phyloP scores from a whole-genome alignment of 2,329 filamentous ascomycete genomes.

The Chaetomium sp. region DNA sequence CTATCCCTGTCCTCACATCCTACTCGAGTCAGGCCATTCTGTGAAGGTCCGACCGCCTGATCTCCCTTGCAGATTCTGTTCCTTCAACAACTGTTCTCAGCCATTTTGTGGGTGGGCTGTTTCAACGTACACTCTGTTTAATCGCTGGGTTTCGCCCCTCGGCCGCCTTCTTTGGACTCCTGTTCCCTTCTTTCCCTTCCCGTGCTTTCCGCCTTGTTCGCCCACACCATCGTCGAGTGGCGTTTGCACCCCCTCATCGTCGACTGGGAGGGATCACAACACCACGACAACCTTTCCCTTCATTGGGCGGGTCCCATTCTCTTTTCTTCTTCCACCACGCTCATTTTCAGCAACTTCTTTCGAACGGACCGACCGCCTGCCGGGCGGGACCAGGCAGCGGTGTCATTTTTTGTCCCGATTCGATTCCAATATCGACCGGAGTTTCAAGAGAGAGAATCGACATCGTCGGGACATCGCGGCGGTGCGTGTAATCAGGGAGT shows the following conservation, averaged over 20 bases:
- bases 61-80: slow-evolving; percentile 16
- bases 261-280: slow-evolving; percentile 11
- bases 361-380: slow-evolving; percentile 3
- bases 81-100: neutral
- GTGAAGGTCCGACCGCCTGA: slow-evolving; percentile 17
- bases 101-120: neutral
- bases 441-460: slow-evolving; percentile 4
- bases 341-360: neutral
- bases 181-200: slow-evolving; percentile 14
- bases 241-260: slow-evolving; percentile 18
- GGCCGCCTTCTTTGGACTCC: neutral
- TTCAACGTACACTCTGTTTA: slow-evolving; percentile 12
- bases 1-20: slow-evolving; percentile 4
- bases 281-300: slow-evolving; percentile 24
- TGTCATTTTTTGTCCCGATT: slow-evolving; percentile 19
- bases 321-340: slow-evolving; percentile 18
- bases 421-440: slow-evolving; percentile 15
- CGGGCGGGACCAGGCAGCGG: neutral
- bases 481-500: slow-evolving; percentile 5
- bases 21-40: slow-evolving; percentile 16
- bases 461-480: neutral
- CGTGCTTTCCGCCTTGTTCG: neutral
- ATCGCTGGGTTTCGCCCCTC: slow-evolving; percentile 10
- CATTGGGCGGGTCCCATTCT: slow-evolving; percentile 30
- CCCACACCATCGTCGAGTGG: slow-evolving; percentile 15